Evolutionary conservation across 2,329 filamentous ascomycete species (phyloP).

Genomic region (Ophiostoma quercus): DNA sequence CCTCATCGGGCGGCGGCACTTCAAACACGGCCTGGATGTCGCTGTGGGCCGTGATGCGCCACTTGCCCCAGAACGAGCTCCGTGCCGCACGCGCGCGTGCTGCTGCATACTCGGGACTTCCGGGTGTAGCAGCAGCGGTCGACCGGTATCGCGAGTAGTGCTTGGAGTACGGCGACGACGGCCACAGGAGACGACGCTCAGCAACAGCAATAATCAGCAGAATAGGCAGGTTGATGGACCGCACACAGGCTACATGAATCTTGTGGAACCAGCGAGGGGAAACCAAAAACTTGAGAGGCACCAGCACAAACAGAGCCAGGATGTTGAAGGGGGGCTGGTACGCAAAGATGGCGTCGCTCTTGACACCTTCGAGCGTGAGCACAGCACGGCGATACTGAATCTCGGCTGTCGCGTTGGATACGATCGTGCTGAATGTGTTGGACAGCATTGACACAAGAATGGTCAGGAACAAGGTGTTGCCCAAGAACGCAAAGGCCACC

Average conservation of each 20-base stretch:
- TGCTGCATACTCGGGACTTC: slow-evolving; percentile 15
- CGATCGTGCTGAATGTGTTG: slow-evolving; percentile 76
- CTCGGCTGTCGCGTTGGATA: slow-evolving; percentile 71
- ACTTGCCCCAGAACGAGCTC: slow-evolving; percentile 60
- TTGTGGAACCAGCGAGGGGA: slow-evolving; percentile 87
- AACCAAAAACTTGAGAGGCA: slow-evolving; percentile 72
- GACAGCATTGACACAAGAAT: slow-evolving; percentile 82
- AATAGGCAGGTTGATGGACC: slow-evolving; percentile 68
- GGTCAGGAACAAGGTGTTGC: slow-evolving; percentile 83
- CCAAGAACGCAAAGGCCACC: slow-evolving; percentile 78
- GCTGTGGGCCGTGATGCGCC: slow-evolving; percentile 63
- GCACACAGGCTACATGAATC: slow-evolving; percentile 73
- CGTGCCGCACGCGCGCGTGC: slow-evolving; percentile 17
- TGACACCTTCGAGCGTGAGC: slow-evolving; percentile 78
- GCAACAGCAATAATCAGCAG: slow-evolving; percentile 64
- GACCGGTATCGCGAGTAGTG: slow-evolving; percentile 21
- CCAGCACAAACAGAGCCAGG: slow-evolving; percentile 64
- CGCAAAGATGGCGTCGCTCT: slow-evolving; percentile 75
- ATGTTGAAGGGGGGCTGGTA: slow-evolving; percentile 83
- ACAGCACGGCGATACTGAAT: slow-evolving; percentile 78
- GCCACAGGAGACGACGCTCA: slow-evolving; percentile 67
- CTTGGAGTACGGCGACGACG: slow-evolving; percentile 31
- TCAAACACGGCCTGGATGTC: slow-evolving; percentile 71
- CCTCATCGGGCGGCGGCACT: slow-evolving; percentile 58
- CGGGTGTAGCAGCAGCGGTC: background rate